Conservation (phyloP, 176 grass and related monocot genomes). For the Avena atlantica region DNA sequence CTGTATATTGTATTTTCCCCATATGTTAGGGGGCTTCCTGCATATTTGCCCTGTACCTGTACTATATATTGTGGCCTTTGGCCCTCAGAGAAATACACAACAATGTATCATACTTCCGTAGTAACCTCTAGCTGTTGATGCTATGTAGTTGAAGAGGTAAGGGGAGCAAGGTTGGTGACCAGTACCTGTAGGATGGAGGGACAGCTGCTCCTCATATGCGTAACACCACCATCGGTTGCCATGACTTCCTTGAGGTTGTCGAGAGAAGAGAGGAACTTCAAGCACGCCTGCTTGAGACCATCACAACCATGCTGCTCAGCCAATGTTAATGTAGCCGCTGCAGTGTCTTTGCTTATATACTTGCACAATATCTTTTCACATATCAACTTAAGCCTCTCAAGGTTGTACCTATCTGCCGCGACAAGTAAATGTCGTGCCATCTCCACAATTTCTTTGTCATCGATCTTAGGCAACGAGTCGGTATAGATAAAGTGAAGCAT, state of each 20-base stretch:
- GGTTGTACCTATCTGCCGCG: background rate
- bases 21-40: too few species aligned
- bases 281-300: background rate
- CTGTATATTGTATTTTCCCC: too few species aligned
- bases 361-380: background rate
- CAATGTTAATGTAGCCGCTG: background rate
- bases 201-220: background rate
- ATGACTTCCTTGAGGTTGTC: background rate
- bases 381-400: background rate
- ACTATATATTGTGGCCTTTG: too few species aligned
- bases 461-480: background rate
- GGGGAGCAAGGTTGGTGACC: background rate
- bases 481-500: constrained; percentile 7
- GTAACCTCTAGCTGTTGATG: too few species aligned
- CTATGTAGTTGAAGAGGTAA: background rate
- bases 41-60: too few species aligned
- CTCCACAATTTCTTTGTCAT: background rate
- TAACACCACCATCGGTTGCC: background rate
- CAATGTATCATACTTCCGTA: too few species aligned
- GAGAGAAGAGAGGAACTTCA: background rate
- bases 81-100: too few species aligned
- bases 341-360: background rate
- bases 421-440: constrained; percentile 5
- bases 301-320: background rate
- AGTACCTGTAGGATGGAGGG: background rate